phyloP scores from a whole-genome alignment of 2,329 filamentous ascomycete genomes.

The Beauveria brongniartii region DNA sequence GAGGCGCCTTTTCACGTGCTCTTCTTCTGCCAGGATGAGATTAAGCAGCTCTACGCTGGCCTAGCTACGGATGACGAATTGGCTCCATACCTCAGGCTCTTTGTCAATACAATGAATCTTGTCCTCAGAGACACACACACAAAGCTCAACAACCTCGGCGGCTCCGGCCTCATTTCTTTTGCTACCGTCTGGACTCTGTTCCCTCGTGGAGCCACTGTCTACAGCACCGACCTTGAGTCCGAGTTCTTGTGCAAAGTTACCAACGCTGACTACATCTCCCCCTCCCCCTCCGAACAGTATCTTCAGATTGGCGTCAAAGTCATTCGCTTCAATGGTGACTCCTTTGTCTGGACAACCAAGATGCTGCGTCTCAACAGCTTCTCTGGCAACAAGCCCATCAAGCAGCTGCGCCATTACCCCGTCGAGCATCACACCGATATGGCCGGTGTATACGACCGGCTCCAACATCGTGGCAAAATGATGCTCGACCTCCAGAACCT shows the following conservation, averaged over 20 bases:
- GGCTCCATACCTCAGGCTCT: constrained; percentile 30
- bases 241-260: constrained; percentile 34
- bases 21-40: constrained; percentile 37
- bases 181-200: constrained; percentile 37
- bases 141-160: constrained; percentile 28
- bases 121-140: constrained; percentile 32
- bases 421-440: constrained; percentile 24
- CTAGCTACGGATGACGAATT: constrained; percentile 22
- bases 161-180: constrained; percentile 32
- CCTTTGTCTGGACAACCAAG: constrained; percentile 32
- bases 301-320: constrained; percentile 25
- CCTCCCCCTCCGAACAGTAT: not conserved
- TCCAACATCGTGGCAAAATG: constrained; percentile 28
- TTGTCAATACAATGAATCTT: constrained; percentile 34
- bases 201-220: constrained; percentile 29
- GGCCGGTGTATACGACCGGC: constrained; percentile 20
- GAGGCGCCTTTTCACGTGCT: constrained; percentile 31
- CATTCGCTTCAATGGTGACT: constrained; percentile 31
- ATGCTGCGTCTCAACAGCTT: constrained; percentile 25
- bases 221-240: constrained; percentile 30
- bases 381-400: constrained; percentile 32
- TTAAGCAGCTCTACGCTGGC: constrained; percentile 24
- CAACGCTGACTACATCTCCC: constrained; percentile 22
- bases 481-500: constrained; percentile 35
- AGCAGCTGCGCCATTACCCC: constrained; percentile 31